Conservation (phyloP, 306 rosid genomes). For the Trifolium dubium region DNA sequence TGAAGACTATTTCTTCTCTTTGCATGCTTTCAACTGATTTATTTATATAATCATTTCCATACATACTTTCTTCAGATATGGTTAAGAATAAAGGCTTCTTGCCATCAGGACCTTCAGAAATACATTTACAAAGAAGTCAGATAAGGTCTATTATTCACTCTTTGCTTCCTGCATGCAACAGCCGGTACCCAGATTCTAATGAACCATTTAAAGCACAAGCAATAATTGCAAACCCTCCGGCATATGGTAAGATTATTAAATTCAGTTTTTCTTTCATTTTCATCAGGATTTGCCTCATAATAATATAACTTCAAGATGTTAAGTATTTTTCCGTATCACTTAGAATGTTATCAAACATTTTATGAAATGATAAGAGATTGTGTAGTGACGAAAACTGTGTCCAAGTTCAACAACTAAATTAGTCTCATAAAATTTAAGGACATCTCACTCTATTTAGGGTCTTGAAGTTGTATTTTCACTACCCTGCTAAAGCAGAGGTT, state of each 20-base stretch:
- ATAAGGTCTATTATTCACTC: conserved; percentile 70
- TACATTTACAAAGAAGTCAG: conserved; percentile 80
- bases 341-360: conserved; percentile 30
- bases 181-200: conserved; percentile 64
- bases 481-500: neutral
- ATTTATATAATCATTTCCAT: conserved; percentile 8
- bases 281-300: conserved; percentile 6
- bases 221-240: conserved; percentile 95
- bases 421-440: conserved; percentile 18
- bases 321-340: conserved; percentile 13
- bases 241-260: conserved; percentile 72
- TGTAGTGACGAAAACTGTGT: neutral
- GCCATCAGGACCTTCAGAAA: conserved; percentile 95
- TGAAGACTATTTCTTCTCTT: neutral
- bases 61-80: conserved; percentile 72
- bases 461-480: neutral
- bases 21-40: conserved; percentile 29
- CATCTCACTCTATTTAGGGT: neutral
- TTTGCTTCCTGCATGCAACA: conserved; percentile 83
- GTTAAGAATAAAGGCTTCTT: conserved; percentile 95
- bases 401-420: conserved; percentile 10
- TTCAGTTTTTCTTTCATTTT: conserved; percentile 21
- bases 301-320: conserved; percentile 1
- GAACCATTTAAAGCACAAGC: conserved; percentile 76
- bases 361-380: conserved; percentile 33